Evolutionary conservation across 1,284 basidiomycete species (phyloP), one percentile per base, ranked within the genome.

Genomic region (Kalmanozyma brasiliensis): DNA sequence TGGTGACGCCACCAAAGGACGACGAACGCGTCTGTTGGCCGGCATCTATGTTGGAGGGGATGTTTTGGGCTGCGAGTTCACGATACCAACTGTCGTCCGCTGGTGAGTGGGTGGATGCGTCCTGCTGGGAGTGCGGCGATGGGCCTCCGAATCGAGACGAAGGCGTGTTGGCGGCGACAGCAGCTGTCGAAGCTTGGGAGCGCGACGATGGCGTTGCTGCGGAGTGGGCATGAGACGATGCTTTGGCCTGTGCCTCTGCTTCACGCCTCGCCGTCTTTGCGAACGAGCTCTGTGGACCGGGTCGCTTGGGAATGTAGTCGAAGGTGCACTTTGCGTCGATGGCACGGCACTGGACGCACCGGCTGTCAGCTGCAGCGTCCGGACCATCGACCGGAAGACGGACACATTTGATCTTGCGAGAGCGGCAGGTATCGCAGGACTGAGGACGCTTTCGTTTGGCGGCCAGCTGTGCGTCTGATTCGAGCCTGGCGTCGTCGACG

Each of bases 321-420:
- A 71, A 74, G 7, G 62, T 67, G 52, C 72, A 74, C 24, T 53
- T 65, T 34, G 58, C 64, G 24, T 72, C 72, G 44, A 71, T 67
- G 33, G 61, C 62, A 26, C 65, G 59, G 24, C 72, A 74, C 52
- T 71, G 72, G 11, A 71, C 59, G 51, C 72, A 74, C 9, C 64
- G 52, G 22, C 38, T 56, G 38, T 74, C 68, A 5, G 58, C 35
- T 8, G 58, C 47, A 11, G 62, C 48, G 26, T 73, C 66, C n/a
- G 52, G 43, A 33, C 66, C 61, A n/a, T 70, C 63, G 17, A 59
- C 41, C n/a, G 59, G 46, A 6, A 68, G 52, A 7, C 63, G 60
- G 16, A 72, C 65, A 35, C 72, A 74, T 30, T 67, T 71, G 62
- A 74, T 72, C 68, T 74, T 74, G 51, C 72, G 58, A 9, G 64